These are phyloP conservation scores for Rubroboletus satanas DNA, from an alignment of 768 basidiomycete species.

Conservation along the genomic window DNA sequence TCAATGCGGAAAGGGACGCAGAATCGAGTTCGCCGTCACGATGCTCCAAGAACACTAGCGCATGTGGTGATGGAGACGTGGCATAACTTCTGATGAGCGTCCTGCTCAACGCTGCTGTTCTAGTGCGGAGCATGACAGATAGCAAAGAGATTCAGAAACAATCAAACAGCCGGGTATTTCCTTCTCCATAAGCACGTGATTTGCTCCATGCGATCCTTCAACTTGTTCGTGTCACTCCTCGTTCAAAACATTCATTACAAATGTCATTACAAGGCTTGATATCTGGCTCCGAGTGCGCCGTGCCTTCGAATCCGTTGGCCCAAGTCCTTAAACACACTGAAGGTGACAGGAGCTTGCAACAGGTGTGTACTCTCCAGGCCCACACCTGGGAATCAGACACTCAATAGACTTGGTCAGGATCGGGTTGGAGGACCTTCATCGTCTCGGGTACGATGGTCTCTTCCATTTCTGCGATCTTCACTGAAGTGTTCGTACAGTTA, in stretches of 20 bases:
- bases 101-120: conserved; percentile 29
- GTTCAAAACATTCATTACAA: neutral
- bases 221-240: neutral
- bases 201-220: neutral
- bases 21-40: conserved; percentile 76
- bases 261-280: conserved; percentile 81
- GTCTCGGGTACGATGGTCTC: conserved; percentile 47
- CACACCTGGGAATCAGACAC: neutral
- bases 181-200: conserved; percentile 19
- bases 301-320: conserved; percentile 78
- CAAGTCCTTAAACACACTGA: conserved; percentile 90
- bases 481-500: conserved; percentile 42
- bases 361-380: conserved; percentile 43
- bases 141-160: neutral
- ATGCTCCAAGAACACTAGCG: conserved; percentile 90
- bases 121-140: conserved; percentile 18
- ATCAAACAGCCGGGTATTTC: neutral
- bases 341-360: conserved; percentile 82
- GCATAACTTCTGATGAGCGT: conserved; percentile 45
- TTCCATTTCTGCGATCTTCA: neutral
- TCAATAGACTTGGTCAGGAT: conserved; percentile 45
- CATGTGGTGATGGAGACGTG: conserved; percentile 59
- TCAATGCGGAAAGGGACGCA: conserved; percentile 83
- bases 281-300: conserved; percentile 87
- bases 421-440: conserved; percentile 70